phyloP scores from a whole-genome alignment of 495 filamentous ascomycete genomes.

The Xylaria scruposa region DNA sequence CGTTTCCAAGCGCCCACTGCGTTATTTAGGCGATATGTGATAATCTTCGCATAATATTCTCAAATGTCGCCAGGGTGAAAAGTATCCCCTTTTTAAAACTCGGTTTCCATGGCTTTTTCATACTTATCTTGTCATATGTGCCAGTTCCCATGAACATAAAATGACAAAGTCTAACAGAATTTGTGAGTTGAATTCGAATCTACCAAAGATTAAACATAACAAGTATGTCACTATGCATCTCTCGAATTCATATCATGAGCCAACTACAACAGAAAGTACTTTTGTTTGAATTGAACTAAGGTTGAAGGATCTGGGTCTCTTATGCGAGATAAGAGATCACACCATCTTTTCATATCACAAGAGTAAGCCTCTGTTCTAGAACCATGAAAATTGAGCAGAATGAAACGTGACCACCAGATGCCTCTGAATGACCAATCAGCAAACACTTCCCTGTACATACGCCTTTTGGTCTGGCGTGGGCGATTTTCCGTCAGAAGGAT shows the following conservation, averaged over 20 bases:
- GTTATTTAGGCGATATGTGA: background rate
- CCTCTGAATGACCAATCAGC: background rate
- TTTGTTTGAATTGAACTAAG: background rate
- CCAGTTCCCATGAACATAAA: background rate
- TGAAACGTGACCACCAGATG: background rate
- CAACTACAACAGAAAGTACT: background rate
- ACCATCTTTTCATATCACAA: background rate
- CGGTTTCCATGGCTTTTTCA: background rate
- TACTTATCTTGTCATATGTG: background rate
- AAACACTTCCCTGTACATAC: background rate
- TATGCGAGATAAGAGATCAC: background rate
- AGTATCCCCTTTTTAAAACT: background rate
- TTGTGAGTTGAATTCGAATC: background rate
- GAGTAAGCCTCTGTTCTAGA: background rate
- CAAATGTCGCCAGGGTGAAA: too few species aligned
- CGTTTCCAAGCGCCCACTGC: background rate
- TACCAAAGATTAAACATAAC: background rate
- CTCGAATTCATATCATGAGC: background rate
- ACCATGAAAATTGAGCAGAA: background rate
- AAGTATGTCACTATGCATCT: background rate
- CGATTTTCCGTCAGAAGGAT: background rate
- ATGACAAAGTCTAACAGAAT: background rate
- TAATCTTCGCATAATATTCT: background rate
- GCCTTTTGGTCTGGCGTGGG: background rate
- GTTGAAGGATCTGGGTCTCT: background rate